Conservation (phyloP, 148 eudicot species). For the Spergularia bocconei region DNA sequence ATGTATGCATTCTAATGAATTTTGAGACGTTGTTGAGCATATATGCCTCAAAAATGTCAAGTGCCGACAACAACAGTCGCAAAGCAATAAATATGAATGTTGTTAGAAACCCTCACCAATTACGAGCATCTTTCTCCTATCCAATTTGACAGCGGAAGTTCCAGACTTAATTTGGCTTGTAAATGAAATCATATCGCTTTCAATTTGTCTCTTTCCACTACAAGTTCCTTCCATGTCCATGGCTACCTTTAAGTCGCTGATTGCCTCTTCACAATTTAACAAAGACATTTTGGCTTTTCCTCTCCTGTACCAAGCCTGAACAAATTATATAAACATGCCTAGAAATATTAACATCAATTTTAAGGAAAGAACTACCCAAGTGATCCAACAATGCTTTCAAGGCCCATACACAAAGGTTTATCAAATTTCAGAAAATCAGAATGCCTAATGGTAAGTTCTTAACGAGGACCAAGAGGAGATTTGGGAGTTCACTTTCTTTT, state of each 20-base stretch:
- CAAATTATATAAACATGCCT: slow-evolving; percentile 14
- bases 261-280: slow-evolving; percentile 58
- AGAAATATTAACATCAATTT: not conserved
- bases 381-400: not conserved
- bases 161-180: slow-evolving; percentile 23
- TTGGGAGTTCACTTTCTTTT: not conserved
- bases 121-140: slow-evolving; percentile 25
- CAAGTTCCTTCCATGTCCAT: slow-evolving; percentile 52
- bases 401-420: not conserved
- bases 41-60: not conserved
- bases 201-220: slow-evolving; percentile 70
- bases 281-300: slow-evolving; percentile 72
- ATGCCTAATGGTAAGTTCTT: not conserved
- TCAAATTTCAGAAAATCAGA: not conserved
- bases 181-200: slow-evolving; percentile 48
- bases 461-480: not conserved
- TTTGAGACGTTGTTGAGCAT: not conserved
- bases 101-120: slow-evolving; percentile 32
- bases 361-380: not conserved
- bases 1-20: not conserved
- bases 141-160: slow-evolving; percentile 20
- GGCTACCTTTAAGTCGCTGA: slow-evolving; percentile 53
- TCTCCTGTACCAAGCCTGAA: slow-evolving; percentile 95
- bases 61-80: not conserved
- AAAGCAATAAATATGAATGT: slow-evolving; percentile 1